Evolutionary conservation across 208 protist genomes (phyloP).

Genomic region (Trypanosoma cruzi): DNA sequence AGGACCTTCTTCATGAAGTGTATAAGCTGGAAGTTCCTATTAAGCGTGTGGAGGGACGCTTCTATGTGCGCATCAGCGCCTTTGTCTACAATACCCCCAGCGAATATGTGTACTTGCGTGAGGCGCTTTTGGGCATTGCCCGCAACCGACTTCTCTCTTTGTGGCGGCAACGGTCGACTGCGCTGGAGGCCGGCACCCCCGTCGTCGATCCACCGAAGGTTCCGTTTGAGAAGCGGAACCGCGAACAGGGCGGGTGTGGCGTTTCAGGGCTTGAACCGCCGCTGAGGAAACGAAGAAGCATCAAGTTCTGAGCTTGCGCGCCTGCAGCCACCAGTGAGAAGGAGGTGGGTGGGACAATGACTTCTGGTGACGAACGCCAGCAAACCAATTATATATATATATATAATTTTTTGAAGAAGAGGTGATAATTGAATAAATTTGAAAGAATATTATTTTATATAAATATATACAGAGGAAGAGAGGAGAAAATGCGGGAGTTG

Average conservation of each 20-base stretch:
- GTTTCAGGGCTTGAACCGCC: constrained; percentile 50
- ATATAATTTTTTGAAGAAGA: no score
- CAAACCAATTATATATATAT: no score
- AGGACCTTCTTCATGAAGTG: constrained; percentile 75
- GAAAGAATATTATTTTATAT: no score
- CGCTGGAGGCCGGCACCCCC: neutral
- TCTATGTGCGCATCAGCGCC: constrained; percentile 85
- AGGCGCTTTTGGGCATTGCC: constrained; percentile 66
- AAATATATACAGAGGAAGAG: no score
- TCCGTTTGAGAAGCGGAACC: constrained; percentile 61
- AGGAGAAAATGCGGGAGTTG: no score
- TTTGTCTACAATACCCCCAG: constrained; percentile 90
- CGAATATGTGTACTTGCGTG: constrained; percentile 85
- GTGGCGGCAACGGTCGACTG: constrained; percentile 9
- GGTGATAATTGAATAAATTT: no score
- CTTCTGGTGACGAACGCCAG: no score
- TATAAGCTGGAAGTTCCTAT: constrained; percentile 89
- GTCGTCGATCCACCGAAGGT: constrained; percentile 2
- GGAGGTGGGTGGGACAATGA: neutral
- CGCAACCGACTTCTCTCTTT: constrained; percentile 45
- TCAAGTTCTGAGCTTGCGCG: constrained; percentile 33
- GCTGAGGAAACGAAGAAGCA: constrained; percentile 45
- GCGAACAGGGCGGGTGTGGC: constrained; percentile 56
- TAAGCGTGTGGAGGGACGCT: constrained; percentile 77
- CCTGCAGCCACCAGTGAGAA: neutral